Conservation (phyloP, 176 grass and related monocot species). For the Oryza punctata region DNA sequence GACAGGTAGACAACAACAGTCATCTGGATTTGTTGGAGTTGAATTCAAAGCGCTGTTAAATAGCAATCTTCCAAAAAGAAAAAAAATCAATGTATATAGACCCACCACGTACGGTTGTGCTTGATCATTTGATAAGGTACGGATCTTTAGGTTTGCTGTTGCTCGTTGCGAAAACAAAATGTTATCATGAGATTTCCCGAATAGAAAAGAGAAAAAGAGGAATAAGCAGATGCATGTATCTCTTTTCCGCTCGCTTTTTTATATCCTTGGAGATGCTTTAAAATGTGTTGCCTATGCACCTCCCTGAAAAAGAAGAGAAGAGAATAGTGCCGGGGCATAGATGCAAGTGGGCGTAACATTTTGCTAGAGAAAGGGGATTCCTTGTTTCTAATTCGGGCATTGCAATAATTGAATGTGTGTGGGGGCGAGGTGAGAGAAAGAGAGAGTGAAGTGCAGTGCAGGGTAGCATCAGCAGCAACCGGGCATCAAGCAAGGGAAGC, state of each 20-base stretch:
- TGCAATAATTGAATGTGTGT: constrained; percentile 46
- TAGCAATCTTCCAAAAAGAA: neutral
- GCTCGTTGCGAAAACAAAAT: neutral
- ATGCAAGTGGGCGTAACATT: constrained; percentile 36
- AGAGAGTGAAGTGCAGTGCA: neutral
- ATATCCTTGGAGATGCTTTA: constrained; percentile 12
- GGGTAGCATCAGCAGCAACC: neutral
- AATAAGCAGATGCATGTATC: neutral
- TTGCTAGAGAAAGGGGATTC: constrained; percentile 51
- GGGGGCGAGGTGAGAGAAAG: neutral
- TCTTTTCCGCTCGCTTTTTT: neutral
- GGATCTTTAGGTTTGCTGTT: neutral
- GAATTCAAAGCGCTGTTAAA: neutral
- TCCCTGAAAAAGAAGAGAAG: constrained; percentile 20
- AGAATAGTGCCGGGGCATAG: neutral
- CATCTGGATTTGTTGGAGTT: neutral
- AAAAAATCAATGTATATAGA: neutral
- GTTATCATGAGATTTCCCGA: neutral
- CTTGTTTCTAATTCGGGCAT: constrained; percentile 69
- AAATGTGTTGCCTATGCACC: constrained; percentile 20
- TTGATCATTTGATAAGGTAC: neutral
- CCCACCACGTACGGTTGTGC: neutral
- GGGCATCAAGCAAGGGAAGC: neutral
- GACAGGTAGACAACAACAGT: neutral
- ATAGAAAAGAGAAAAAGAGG: neutral